These are phyloP conservation scores for Fusarium brachygibbosum DNA, from an alignment of 2,329 filamentous ascomycete species.

Conservation along the genomic window DNA sequence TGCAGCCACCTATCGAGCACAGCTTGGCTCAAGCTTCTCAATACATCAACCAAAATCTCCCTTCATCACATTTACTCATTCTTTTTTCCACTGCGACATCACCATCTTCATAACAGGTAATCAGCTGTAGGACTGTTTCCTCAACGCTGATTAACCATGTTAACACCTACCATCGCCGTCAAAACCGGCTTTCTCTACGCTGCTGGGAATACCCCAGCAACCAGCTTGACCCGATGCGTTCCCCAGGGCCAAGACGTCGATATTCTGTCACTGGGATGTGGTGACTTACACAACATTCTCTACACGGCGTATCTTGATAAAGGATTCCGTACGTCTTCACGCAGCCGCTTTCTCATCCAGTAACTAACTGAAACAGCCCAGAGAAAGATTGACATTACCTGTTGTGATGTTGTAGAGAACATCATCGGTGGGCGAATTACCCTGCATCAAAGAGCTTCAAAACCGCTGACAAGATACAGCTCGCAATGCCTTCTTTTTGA, in stretches of 20 bases:
- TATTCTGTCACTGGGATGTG: slow-evolving; percentile 68
- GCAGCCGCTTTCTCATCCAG: not conserved
- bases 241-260: slow-evolving; percentile 64
- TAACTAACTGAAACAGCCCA: slow-evolving; percentile 51
- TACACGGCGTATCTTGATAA: slow-evolving; percentile 64
- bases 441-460: slow-evolving; percentile 2
- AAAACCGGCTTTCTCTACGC: slow-evolving; percentile 58
- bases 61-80: not conserved
- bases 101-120: not conserved
- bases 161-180: slow-evolving; percentile 55
- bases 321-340: slow-evolving; percentile 52
- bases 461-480: slow-evolving; percentile 54
- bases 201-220: slow-evolving; percentile 68
- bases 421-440: slow-evolving; percentile 60
- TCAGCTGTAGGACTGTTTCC: too few relatives aligned
- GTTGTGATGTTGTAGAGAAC: slow-evolving; percentile 65
- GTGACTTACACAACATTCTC: slow-evolving; percentile 69
- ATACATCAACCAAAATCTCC: not conserved
- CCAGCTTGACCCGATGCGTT: slow-evolving; percentile 61
- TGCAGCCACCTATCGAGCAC: slow-evolving; percentile 2
- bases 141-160: slow-evolving; percentile 49
- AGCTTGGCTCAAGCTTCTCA: slow-evolving; percentile 1
- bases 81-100: not conserved
- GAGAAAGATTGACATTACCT: slow-evolving; percentile 67
- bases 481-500: slow-evolving; percentile 67